phyloP scores from a whole-genome alignment of 2,329 filamentous ascomycete species.

The Pseudogymnoascus sp. region DNA sequence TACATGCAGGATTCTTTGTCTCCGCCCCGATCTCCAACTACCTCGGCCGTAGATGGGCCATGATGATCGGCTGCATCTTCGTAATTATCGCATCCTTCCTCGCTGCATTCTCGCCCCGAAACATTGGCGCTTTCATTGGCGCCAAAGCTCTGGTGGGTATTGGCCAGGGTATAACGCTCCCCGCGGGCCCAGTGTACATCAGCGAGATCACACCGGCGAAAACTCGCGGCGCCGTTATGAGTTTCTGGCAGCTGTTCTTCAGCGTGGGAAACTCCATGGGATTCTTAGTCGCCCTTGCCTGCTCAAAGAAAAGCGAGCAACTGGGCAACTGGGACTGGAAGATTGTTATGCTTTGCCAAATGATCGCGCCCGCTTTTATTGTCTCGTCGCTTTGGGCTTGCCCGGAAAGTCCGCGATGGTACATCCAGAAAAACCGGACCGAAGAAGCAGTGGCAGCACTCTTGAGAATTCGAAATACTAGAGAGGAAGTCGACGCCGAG shows the following conservation, averaged over 20 bases:
- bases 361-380: slow-evolving; percentile 44
- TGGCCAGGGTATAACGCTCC: slow-evolving; percentile 46
- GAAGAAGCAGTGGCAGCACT: slow-evolving; percentile 50
- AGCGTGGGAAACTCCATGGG: slow-evolving; percentile 48
- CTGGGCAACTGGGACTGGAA: slow-evolving; percentile 51
- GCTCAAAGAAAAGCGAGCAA: slow-evolving; percentile 37
- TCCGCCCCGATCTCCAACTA: not conserved
- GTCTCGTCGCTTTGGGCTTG: slow-evolving; percentile 29
- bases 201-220: slow-evolving; percentile 45
- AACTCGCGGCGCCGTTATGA: slow-evolving; percentile 50
- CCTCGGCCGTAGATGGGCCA: slow-evolving; percentile 22
- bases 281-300: slow-evolving; percentile 46
- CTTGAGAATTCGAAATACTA: slow-evolving; percentile 27
- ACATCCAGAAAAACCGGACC: slow-evolving; percentile 46
- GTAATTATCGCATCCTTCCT: slow-evolving; percentile 49
- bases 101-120: slow-evolving; percentile 42
- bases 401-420: slow-evolving; percentile 49
- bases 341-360: slow-evolving; percentile 49
- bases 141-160: slow-evolving; percentile 47
- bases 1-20: slow-evolving; percentile 2
- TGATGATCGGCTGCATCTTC: slow-evolving; percentile 43
- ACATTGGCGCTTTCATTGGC: slow-evolving; percentile 45
- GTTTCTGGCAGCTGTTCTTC: slow-evolving; percentile 52
- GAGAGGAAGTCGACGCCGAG: slow-evolving; percentile 46
- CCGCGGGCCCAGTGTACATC: slow-evolving; percentile 48